These are phyloP conservation scores for Fusarium sp. DNA, from an alignment of 2,329 filamentous ascomycete species.

Conservation along the genomic window DNA sequence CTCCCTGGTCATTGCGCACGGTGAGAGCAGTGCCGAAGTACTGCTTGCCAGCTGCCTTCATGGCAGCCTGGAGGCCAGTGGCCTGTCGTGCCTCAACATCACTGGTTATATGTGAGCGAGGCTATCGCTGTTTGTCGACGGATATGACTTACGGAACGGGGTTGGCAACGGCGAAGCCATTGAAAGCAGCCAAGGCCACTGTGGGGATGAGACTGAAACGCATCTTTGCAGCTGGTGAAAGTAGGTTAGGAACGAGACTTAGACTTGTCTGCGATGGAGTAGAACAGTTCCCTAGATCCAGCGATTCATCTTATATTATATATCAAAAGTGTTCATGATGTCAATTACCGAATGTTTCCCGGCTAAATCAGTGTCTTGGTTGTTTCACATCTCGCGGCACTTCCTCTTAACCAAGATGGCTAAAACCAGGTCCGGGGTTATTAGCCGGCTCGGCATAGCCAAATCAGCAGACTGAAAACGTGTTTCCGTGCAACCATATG, in stretches of 20 bases:
- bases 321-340: not conserved
- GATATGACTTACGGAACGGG: not conserved
- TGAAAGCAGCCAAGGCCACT: slow-evolving; percentile 1
- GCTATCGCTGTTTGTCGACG: rapidly evolving
- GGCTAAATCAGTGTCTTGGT: not conserved
- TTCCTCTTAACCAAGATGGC: not conserved
- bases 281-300: rapidly evolving
- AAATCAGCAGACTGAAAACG: not conserved
- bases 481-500: not conserved
- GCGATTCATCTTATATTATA: not conserved
- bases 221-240: not conserved
- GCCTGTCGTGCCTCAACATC: not conserved
- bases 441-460: slow-evolving; percentile 9
- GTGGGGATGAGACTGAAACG: slow-evolving; percentile 11
- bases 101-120: not conserved
- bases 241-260: not conserved
- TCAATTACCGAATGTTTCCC: not conserved
- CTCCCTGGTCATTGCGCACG: not conserved
- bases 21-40: slow-evolving; percentile 19
- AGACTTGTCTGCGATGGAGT: not conserved
- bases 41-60: slow-evolving; percentile 12
- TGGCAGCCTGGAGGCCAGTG: slow-evolving; percentile 1
- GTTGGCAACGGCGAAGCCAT: not conserved
- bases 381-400: not conserved
- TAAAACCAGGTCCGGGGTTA: not conserved